Evolutionary conservation across 2,329 filamentous ascomycete species (phyloP).

Genomic region (Ophiocordyceps camponoti-rufipedis): DNA sequence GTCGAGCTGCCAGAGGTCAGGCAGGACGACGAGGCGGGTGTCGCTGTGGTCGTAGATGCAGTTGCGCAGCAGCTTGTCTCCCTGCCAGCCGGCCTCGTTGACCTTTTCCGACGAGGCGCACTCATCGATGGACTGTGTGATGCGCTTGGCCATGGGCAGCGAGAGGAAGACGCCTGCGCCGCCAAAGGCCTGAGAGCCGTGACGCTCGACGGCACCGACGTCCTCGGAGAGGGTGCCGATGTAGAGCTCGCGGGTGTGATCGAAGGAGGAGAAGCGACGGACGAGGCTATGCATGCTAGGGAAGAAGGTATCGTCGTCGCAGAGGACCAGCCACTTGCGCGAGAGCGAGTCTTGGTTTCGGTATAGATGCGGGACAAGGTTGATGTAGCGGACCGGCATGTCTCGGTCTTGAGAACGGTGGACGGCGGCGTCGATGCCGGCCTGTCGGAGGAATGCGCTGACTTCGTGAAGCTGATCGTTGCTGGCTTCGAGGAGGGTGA

Average conservation of each 20-base stretch:
- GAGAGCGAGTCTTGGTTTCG: constrained; percentile 25
- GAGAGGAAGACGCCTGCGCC: constrained; percentile 46
- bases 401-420: constrained; percentile 32
- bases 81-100: constrained; percentile 37
- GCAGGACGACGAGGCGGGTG: constrained; percentile 35
- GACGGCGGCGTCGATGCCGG: constrained; percentile 39
- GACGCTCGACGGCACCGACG: constrained; percentile 38
- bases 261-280: constrained; percentile 30
- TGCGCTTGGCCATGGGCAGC: constrained; percentile 25
- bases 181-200: constrained; percentile 45
- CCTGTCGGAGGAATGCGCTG: constrained; percentile 22
- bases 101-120: constrained; percentile 32
- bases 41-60: constrained; percentile 46
- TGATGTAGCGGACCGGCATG: constrained; percentile 40
- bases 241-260: constrained; percentile 34
- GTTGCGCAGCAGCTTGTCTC: constrained; percentile 41
- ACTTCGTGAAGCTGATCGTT: constrained; percentile 31
- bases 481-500: constrained; percentile 33
- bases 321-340: constrained; percentile 42
- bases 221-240: constrained; percentile 45
- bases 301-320: constrained; percentile 50
- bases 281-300: constrained; percentile 36
- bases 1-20: constrained; percentile 42
- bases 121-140: constrained; percentile 22
- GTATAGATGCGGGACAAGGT: constrained; percentile 34